phyloP scores from a whole-genome alignment of 345 rosid genomes.

The Carallia pectinifolia region DNA sequence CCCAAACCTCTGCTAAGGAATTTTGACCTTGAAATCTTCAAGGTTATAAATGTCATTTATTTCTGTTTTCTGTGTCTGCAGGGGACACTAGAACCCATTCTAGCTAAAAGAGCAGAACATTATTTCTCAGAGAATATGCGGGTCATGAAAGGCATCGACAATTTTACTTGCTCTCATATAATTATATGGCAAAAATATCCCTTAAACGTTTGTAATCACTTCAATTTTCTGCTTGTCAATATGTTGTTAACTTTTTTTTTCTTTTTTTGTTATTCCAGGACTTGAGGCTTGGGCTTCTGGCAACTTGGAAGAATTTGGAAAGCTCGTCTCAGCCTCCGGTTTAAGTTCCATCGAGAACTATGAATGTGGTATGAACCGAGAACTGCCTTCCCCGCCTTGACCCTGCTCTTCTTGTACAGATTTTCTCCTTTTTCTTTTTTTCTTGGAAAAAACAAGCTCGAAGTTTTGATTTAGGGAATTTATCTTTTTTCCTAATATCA shows the following conservation, averaged over 20 bases:
- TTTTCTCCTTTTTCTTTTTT: background rate
- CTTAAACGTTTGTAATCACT: background rate
- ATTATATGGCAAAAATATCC: conserved; percentile 2
- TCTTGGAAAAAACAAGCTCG: too few species aligned
- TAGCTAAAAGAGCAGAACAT: conserved; percentile 88
- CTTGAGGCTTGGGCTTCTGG: conserved; percentile 82
- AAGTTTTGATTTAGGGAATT: too few species aligned
- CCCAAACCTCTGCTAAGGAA: too few species aligned
- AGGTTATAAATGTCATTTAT: background rate
- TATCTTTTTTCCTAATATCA: too few species aligned
- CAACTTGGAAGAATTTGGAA: conserved; percentile 61
- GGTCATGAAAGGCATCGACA: conserved; percentile 60
- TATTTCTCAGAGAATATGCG: conserved; percentile 82
- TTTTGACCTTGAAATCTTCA: too few species aligned
- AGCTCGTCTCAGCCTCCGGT: conserved; percentile 83
- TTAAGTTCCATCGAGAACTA: conserved; percentile 84
- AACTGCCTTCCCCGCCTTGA: background rate
- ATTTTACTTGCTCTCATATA: background rate
- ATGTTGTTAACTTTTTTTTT: too few species aligned
- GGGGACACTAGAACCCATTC: conserved; percentile 48
- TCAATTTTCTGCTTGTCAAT: conserved; percentile 1
- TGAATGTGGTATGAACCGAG: conserved; percentile 65
- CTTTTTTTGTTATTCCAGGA: conserved; percentile 45
- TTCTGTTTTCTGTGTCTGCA: conserved; percentile 23
- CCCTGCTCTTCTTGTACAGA: background rate